Evolutionary conservation across 2,329 filamentous ascomycete species (phyloP), one percentile per base, ranked within the genome.

Genomic region (Aschersonia sp.): DNA sequence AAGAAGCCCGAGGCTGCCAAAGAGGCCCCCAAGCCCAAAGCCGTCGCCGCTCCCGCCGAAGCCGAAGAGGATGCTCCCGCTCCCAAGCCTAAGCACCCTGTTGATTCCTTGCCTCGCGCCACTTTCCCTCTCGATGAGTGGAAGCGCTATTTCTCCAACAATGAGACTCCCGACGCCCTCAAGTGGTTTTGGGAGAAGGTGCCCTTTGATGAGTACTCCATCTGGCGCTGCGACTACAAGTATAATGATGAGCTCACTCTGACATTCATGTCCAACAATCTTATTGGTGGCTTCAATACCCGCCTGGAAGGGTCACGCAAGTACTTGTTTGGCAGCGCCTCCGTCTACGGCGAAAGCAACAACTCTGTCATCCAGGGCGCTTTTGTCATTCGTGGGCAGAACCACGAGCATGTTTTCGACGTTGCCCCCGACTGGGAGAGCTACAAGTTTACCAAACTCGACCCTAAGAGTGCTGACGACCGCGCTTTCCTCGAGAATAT

Each of bases 81-180:
- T 53, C 86, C 88, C 63, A 97, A 96, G 83, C 71, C 89, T 65
- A 98, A 97, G 85, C 92, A 98, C 77, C 89, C 92, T 59, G 78
- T 94, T 55, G 91, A 95, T 69, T 68, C 79, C 57, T 85, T 97
- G 48, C 80, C 82, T 62, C 84, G 82, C 66, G 74, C 92, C 52
- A 81, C 83, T 50, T 78, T 95, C 64, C 76, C 84, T 58, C 78
- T 98, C 50, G 92, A 98, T 65, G 92, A 98, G 73, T 95, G 84
- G 86, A 98, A 98, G 85, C 89, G 92, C 65, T 83, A 87, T 70
- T 98, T 94, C 82, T 98, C 92, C 62, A 98, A 98, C 82, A 79
- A 84, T 67, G 88, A 96, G 55, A 89, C 86, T 58, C 74, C 82
- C 55, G 82, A 76, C 55, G 88, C 91, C 60, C 75, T 97, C 61